Conservation (phyloP, 352 stramenopile species). For the Phytophthora syringae region DNA sequence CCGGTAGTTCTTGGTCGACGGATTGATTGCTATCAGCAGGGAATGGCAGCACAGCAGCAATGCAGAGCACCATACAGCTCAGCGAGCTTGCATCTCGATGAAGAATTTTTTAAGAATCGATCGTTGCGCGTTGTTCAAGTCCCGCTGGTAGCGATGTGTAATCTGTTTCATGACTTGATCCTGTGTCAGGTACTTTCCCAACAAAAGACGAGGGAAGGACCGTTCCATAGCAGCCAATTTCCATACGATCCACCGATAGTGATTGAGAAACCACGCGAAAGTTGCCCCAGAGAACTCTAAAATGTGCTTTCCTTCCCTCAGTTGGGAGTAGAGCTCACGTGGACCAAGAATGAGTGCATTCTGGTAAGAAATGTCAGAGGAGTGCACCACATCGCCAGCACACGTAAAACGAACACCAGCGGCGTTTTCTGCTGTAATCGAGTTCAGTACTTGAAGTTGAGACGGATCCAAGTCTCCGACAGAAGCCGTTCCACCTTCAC, state of each 20-base stretch:
- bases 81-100: slow-evolving; percentile 66
- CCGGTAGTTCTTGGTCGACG: slow-evolving; percentile 48
- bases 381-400: slow-evolving; percentile 14
- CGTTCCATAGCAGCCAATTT: slow-evolving; percentile 71
- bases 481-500: slow-evolving; percentile 7
- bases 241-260: slow-evolving; percentile 80
- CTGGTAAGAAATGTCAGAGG: slow-evolving; percentile 19
- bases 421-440: slow-evolving; percentile 42
- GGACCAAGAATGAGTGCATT: slow-evolving; percentile 17
- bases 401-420: slow-evolving; percentile 35
- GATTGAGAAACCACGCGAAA: slow-evolving; percentile 69
- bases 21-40: slow-evolving; percentile 29
- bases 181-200: slow-evolving; percentile 64
- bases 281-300: slow-evolving; percentile 41
- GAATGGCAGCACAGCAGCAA: slow-evolving; percentile 61
- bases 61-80: slow-evolving; percentile 71
- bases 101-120: slow-evolving; percentile 76
- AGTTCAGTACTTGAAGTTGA: slow-evolving; percentile 32
- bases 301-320: slow-evolving; percentile 39
- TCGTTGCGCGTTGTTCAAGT: slow-evolving; percentile 55
- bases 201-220: slow-evolving; percentile 51
- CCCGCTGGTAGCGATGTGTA: slow-evolving; percentile 53
- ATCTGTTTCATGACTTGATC: slow-evolving; percentile 69
- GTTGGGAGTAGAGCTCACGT: slow-evolving; percentile 46
- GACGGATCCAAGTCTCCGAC: slow-evolving; percentile 3